Base-by-base conservation (phyloP, 345 rosid species). In the Angophora floribunda region DNA sequence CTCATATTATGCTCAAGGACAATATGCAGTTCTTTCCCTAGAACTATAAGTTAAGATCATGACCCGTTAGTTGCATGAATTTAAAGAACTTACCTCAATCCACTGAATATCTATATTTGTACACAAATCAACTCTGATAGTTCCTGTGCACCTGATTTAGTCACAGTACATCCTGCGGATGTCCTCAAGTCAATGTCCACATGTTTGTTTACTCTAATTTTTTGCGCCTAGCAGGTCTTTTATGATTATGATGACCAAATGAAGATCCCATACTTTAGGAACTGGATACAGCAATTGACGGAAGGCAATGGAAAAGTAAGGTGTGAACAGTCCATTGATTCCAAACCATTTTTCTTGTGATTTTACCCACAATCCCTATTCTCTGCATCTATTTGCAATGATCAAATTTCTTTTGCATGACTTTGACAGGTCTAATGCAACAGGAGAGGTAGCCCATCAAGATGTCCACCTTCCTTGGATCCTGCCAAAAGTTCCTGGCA, bases 401-500 rank as follows among this genome's bases (percentile, higher is more conserved):
- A 70, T 17, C 41, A 17, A 5, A 36, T 70, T 9, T 36, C 47
- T 70, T 28, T 36, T 45, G 63, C 50, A 49, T 6, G 28, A 21
- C 47, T 30, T 45, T 24, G 85, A 52, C 53, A 97, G 99, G 94
- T 87, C 87, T 84, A 93, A 90, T 52, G 92, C 90, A 9, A 63
- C 80, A 11, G 95, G 95, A 30, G 97, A 95, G 88, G 90, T 95
- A 75, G 95, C 93, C 87, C 91, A 94, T 86, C 97, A 95, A 91
- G 92, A 91, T 52, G 80, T 92, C 32, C 93, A 94, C 92, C 22
- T 93, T 6, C 97, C 97, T 65, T 91, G 93, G 51, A 47, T 94
- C 57, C 21, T 90, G 88, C 99, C 99, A 80, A 97, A 95, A 90
- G 61, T 95, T 85, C 99, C 99, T 0, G 99, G 99, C 50, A 91